Evolutionary conservation across 2,329 filamentous ascomycete genomes (phyloP).

Genomic region (Epichloe brachyelytri): DNA sequence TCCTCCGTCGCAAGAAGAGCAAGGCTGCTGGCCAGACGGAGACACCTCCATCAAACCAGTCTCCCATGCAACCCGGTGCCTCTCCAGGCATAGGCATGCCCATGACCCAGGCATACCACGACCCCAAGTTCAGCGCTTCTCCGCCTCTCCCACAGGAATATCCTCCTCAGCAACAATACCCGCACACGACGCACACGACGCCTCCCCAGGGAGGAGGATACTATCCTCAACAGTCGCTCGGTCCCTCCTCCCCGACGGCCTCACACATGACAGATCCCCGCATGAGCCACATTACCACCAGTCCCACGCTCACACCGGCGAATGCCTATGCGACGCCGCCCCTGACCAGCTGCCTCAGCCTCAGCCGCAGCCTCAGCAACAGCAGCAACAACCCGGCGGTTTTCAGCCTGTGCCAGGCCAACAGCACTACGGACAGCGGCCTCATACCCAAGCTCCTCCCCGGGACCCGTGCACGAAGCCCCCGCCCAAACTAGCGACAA

Average conservation of each 20-base stretch:
- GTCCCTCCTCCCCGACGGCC: slow-evolving; percentile 7
- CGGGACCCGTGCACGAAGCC: slow-evolving; percentile 21
- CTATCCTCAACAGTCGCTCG: slow-evolving; percentile 8
- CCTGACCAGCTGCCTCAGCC: slow-evolving; percentile 10
- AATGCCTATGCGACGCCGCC: slow-evolving; percentile 9
- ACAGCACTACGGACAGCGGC: neutral
- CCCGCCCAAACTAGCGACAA: slow-evolving; percentile 22
- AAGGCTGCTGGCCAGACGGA: slow-evolving; percentile 4
- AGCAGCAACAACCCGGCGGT: slow-evolving; percentile 14
- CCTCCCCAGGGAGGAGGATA: slow-evolving; percentile 4
- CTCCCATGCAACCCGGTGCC: slow-evolving; percentile 1
- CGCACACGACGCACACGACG: slow-evolving; percentile 4
- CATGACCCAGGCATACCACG: slow-evolving; percentile 12
- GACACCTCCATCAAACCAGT: slow-evolving; percentile 1
- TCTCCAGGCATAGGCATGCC: slow-evolving; percentile 3
- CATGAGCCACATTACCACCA: slow-evolving; percentile 7
- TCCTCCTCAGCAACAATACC: slow-evolving; percentile 12
- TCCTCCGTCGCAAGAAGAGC: slow-evolving; percentile 19
- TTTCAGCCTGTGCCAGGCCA: neutral
- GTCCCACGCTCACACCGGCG: slow-evolving; percentile 10
- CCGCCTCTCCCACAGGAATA: slow-evolving; percentile 8
- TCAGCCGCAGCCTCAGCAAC: slow-evolving; percentile 9
- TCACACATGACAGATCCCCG: slow-evolving; percentile 12
- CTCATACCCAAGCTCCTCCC: neutral
- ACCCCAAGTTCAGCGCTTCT: slow-evolving; percentile 13